Evolutionary conservation across 768 basidiomycete species (phyloP).

Genomic region (Pleurotus djamor): DNA sequence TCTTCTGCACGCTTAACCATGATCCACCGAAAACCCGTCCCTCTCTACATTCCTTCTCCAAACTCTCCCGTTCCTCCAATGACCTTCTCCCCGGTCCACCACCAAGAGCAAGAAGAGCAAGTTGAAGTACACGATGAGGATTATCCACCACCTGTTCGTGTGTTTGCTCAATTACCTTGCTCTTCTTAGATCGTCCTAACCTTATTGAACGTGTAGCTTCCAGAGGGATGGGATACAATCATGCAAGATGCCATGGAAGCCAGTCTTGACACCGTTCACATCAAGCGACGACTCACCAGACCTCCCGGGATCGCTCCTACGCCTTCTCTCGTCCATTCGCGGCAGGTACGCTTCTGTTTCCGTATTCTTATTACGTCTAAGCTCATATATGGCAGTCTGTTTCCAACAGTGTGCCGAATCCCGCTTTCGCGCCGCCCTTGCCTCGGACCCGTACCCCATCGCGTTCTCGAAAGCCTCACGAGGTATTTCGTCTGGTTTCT

Average conservation of each 20-base stretch:
- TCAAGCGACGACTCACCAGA: neutral
- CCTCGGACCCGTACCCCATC: neutral
- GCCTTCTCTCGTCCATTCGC: neutral
- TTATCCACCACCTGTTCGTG: constrained; percentile 7
- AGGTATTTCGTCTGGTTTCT: neutral
- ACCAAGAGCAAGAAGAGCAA: neutral
- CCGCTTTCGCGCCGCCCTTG: neutral
- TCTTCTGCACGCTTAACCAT: constrained; percentile 20
- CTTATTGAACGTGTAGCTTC: no score
- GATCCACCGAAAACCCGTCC: constrained; percentile 74
- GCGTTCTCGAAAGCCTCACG: constrained; percentile 1
- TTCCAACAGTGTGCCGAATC: neutral
- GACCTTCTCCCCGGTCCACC: neutral
- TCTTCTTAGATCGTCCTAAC: no score
- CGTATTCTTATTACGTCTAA: no score
- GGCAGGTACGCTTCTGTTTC: no score
- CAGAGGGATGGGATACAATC: constrained; percentile 31
- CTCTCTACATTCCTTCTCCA: constrained; percentile 64
- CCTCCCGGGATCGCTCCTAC: constrained; percentile 2
- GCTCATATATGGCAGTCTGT: no score
- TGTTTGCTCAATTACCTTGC: neutral
- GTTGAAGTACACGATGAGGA: neutral
- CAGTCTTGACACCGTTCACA: neutral
- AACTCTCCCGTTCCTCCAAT: constrained; percentile 37
- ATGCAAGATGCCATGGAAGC: constrained; percentile 16